Evolutionary conservation across 305 asterid genomes (phyloP).

Genomic region (Fraxinus latifolia): DNA sequence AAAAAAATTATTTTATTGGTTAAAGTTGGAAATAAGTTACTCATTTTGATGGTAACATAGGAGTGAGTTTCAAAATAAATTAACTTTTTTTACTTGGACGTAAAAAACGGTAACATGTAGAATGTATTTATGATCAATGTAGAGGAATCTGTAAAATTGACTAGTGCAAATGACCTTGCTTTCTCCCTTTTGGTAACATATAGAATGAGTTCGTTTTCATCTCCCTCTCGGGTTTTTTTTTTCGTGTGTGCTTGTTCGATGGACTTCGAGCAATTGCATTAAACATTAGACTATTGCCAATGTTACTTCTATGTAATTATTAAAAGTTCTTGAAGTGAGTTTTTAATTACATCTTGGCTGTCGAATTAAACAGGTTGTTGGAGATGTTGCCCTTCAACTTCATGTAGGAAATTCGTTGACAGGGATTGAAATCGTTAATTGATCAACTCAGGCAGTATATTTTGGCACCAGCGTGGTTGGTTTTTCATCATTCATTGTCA

Average conservation of each 20-base stretch:
- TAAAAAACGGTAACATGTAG: neutral
- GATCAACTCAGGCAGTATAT: slow-evolving; percentile 28
- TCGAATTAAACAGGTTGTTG: slow-evolving; percentile 55
- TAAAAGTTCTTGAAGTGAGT: neutral
- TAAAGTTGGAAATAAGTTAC: neutral
- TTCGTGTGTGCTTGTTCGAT: neutral
- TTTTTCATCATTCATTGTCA: neutral
- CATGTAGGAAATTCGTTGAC: slow-evolving; percentile 50
- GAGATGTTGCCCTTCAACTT: slow-evolving; percentile 79
- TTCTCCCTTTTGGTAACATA: neutral
- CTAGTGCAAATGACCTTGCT: neutral
- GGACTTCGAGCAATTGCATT: neutral
- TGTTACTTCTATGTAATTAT: neutral
- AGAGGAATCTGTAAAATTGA: neutral
- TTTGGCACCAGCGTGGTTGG: neutral
- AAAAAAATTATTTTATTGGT: neutral
- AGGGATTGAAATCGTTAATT: slow-evolving; percentile 72
- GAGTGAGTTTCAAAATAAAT: neutral
- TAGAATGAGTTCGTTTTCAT: neutral
- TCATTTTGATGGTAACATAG: neutral
- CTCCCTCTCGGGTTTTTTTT: neutral
- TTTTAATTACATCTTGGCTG: neutral
- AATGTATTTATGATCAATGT: neutral
- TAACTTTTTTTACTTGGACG: neutral
- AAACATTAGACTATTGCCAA: neutral